Evolutionary conservation across 164 flowering plant genomes (phyloP).

Genomic region (Dillenia suffruticosa): DNA sequence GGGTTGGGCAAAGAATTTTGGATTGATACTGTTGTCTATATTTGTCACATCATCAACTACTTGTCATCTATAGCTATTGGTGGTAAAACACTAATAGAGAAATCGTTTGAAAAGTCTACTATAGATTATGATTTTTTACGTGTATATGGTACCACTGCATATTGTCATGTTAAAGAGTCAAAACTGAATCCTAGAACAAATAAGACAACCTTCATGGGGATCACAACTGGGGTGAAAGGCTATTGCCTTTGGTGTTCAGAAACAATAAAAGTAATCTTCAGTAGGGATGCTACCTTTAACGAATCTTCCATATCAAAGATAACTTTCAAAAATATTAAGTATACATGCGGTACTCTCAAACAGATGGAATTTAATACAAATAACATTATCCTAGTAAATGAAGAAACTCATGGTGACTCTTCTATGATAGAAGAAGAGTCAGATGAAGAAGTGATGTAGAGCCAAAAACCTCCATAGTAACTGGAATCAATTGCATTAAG

Average conservation of each 20-base stretch:
- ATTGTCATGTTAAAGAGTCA: background rate
- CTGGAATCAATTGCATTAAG: too few relatives aligned
- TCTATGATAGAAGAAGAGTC: too few relatives aligned
- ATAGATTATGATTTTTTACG: conserved; percentile 3
- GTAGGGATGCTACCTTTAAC: conserved; percentile 11
- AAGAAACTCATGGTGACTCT: too few relatives aligned
- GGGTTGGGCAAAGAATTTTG: too few relatives aligned
- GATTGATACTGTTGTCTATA: too few relatives aligned
- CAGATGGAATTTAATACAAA: too few relatives aligned
- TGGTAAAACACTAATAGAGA: conserved; percentile 2
- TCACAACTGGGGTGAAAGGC: background rate
- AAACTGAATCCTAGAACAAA: conserved; percentile 9
- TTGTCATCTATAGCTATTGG: background rate
- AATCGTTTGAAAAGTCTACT: conserved; percentile 2
- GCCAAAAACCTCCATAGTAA: background rate
- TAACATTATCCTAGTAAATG: too few relatives aligned
- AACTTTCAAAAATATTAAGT: background rate
- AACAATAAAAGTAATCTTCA: conserved; percentile 6
- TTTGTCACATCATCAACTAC: background rate
- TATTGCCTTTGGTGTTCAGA: conserved; percentile 5
- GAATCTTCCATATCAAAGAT: conserved; percentile 1
- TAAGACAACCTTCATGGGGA: conserved; percentile 5
- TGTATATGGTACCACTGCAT: background rate
- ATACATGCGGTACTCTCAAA: background rate
- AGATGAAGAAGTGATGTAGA: too few relatives aligned